Base-by-base conservation (phyloP, 306 rosid species). In the Mucuna pruriens region DNA sequence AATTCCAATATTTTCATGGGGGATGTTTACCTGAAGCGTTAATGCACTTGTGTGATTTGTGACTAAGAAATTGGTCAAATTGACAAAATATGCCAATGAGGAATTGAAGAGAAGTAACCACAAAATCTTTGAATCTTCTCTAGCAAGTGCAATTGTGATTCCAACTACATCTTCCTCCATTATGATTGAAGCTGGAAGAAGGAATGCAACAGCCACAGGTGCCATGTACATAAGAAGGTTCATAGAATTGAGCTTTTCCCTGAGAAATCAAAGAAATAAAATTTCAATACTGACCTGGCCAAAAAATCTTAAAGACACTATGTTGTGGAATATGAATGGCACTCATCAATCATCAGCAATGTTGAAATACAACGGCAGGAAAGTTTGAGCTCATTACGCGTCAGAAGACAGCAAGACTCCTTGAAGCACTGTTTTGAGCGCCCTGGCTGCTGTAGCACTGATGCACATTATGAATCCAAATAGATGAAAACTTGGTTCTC, bases 1-100 rank as follows among this genome's bases (percentile, higher is more conserved):
- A 15, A 22, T 64, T 73, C 40, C 16, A 42, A 31, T 22, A 42
- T 29, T 38, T 51, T 60, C 7, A 63, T 0, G 71, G 17, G 34
- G 74, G 42, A 55, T 22, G 85, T 33, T 54, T 55, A 87, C 87
- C 85, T 86, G 89, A 49, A 86, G 89, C 72, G 89, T 86, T 22
- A 86, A 80, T 16, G 87, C 89, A 80, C 89, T 83, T 33, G 89
- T 86, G 78, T 86, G 89, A 75, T 87, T 90, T 69, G 94, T 91
- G 81, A 91, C 90, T 75, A 89, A 71, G 82, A 91, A 91, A 84
- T 89, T 84, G 75, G 92, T 87, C 80, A 91, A 72, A 58, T 86
- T 86, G 75, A 87, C 90, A 44, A 84, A 60, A 81, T 87, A 87
- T 15, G 90, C 88, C 67, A 87, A 26, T 34, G 86, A 46, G 44